Conservation (phyloP, 169 alveolate species). For the Miamiensis avidus region DNA sequence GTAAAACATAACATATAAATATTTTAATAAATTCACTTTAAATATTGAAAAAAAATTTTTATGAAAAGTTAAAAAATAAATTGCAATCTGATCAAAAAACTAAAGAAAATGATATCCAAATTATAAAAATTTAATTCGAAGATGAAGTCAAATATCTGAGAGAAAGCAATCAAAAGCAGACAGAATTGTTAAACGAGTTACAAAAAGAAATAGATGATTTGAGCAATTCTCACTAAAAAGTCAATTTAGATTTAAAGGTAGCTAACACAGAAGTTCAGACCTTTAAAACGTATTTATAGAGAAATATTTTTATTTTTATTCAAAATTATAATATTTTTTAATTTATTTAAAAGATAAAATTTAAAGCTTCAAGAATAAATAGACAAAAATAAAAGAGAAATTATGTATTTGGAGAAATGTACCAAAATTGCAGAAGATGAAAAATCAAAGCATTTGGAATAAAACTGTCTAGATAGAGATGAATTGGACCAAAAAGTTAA, state of each 20-base stretch:
- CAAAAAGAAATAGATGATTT: background rate
- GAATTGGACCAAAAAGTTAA: background rate
- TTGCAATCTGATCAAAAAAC: too few relatives aligned
- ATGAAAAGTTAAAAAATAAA: too few relatives aligned
- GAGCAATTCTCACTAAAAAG: too few relatives aligned
- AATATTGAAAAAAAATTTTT: too few relatives aligned
- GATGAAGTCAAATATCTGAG: background rate
- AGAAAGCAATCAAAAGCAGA: background rate
- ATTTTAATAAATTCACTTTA: too few relatives aligned
- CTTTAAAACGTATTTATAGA: background rate
- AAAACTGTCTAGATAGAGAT: background rate
- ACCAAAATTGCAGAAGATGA: background rate
- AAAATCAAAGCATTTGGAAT: background rate
- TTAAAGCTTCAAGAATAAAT: background rate
- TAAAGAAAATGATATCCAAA: too few relatives aligned
- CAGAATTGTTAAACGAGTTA: too few relatives aligned
- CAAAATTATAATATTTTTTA: too few relatives aligned
- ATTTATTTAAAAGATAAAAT: background rate
- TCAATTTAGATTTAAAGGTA: background rate
- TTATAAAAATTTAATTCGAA: background rate
- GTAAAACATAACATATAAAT: background rate
- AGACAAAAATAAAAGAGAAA: background rate
- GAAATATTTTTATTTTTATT: too few relatives aligned
- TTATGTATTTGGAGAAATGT: background rate
- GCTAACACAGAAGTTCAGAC: background rate